These are phyloP conservation scores for Candida mattraensis DNA, from an alignment of 805 yeast genomes.

Conservation along the genomic window DNA sequence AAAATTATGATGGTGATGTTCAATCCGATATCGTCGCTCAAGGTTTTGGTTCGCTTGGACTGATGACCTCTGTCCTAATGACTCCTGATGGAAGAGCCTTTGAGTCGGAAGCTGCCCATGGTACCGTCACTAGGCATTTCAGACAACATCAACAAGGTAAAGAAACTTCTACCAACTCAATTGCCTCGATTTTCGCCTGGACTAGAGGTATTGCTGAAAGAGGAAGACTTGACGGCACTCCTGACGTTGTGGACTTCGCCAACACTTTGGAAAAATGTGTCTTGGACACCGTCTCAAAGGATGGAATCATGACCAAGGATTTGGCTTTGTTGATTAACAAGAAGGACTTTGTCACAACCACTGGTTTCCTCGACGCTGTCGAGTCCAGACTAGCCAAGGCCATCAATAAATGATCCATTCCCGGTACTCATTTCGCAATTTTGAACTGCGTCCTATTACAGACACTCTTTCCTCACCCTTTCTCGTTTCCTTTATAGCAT, in stretches of 20 bases:
- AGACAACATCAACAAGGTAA: slow-evolving; percentile 81
- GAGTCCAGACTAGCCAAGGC: slow-evolving; percentile 41
- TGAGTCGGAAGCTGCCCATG: slow-evolving; percentile 86
- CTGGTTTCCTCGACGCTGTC: slow-evolving; percentile 77
- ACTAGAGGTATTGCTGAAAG: slow-evolving; percentile 80
- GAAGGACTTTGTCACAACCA: slow-evolving; percentile 66
- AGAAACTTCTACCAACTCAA: slow-evolving; percentile 81
- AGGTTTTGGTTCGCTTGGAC: slow-evolving; percentile 81
- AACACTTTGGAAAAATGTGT: slow-evolving; percentile 64
- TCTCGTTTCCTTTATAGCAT: background rate
- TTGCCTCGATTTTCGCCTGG: slow-evolving; percentile 87
- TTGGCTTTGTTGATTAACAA: slow-evolving; percentile 66
- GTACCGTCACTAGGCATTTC: slow-evolving; percentile 84
- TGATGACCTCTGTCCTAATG: slow-evolving; percentile 80
- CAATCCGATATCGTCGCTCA: slow-evolving; percentile 85
- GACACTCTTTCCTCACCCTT: too few species aligned
- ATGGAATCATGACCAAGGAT: slow-evolving; percentile 81
- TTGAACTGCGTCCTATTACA: too few species aligned
- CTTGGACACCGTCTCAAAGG: slow-evolving; percentile 68
- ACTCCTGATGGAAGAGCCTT: slow-evolving; percentile 87
- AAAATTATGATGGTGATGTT: slow-evolving; percentile 85
- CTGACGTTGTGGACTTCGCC: slow-evolving; percentile 69
- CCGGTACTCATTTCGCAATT: too few species aligned
- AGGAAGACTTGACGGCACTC: slow-evolving; percentile 73
- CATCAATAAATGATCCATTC: too few species aligned